phyloP scores from a whole-genome alignment of 441 rosid species.

The Gossypium trilobum region DNA sequence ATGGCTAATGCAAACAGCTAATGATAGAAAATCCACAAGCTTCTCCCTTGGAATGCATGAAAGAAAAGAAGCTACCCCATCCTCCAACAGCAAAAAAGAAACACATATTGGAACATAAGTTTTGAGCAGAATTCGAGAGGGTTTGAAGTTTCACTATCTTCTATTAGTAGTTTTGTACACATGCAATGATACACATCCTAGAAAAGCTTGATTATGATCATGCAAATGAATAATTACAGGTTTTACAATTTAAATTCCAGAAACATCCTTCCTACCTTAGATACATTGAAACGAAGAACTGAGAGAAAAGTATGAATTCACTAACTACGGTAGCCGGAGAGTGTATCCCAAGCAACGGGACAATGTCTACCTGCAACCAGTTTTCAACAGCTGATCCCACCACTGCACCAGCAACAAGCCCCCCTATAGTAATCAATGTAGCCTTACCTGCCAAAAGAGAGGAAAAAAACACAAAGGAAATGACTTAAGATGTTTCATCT shows the following conservation, averaged over 20 bases:
- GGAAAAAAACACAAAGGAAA: not conserved
- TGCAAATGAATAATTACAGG: constrained; percentile 41
- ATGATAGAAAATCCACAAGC: not conserved
- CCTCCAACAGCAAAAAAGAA: no score
- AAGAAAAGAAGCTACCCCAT: not conserved
- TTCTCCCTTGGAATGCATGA: not conserved
- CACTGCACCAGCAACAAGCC: constrained; percentile 86
- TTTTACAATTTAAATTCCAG: constrained; percentile 14
- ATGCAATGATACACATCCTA: constrained; percentile 37
- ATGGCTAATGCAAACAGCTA: not conserved
- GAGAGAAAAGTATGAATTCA: constrained; percentile 77
- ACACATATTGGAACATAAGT: not conserved
- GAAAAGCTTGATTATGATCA: constrained; percentile 36
- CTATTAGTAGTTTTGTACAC: constrained; percentile 38
- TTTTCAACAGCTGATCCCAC: constrained; percentile 83
- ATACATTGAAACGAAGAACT: constrained; percentile 72
- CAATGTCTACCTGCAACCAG: constrained; percentile 89
- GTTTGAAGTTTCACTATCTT: constrained; percentile 18
- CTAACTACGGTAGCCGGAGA: constrained; percentile 79
- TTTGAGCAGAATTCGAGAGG: constrained; percentile 4
- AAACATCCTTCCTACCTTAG: constrained; percentile 42
- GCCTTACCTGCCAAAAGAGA: constrained; percentile 60
- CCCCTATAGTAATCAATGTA: constrained; percentile 61
- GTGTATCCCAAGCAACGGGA: constrained; percentile 75
- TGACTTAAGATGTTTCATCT: constrained; percentile 4